Evolutionary conservation across 257 asterid genomes (phyloP), one percentile per base, ranked within the genome.

Genomic region (Ehretia macrophylla): DNA sequence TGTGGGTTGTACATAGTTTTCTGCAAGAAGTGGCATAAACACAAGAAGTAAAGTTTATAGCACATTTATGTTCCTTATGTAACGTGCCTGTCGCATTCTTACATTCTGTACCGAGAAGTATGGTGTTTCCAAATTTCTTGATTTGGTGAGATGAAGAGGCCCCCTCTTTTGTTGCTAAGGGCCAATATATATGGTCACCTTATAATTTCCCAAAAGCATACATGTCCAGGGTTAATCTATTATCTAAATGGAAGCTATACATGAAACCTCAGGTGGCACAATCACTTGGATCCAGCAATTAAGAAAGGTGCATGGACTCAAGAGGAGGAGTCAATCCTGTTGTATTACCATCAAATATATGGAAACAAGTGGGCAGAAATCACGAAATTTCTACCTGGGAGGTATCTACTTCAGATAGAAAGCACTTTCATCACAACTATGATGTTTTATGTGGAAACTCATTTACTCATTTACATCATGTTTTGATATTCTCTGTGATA

Each of bases 331-430:
- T 75, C 69, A 45, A 72, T 72, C 66, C 77, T 88, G 60, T 60
- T 58, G 23, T 64, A 68, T 51, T 80, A 76, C 67, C 96, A 88
- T 59, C 80, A 67, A 69, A 49, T 59, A 45, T 79, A 77, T 35
- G 96, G 96, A 52, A 88, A 85, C 76, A 88, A 71, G 64, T 88
- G 96, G 95, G 95, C 88, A 47, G 90, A 85, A 70, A 85, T 88
- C 27, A 86, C 93, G 14, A 88, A 71, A 58, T 81, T 76, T 75
- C 75, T 85, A 58, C 95, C 95, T 8, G 96, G 96, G 73, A 88
- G 96, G 96, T 86, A 83, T 58, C 63, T 63, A 53, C 68, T 60
- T 47, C 10, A 27, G 35, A 27, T 27, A 27, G 6, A 27, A 27
- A 27, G 6, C 35, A 27, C 35, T 27, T 27, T 27, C 35, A 27